phyloP scores from a whole-genome alignment of 306 rosid genomes.

The Albizia julibrissin region DNA sequence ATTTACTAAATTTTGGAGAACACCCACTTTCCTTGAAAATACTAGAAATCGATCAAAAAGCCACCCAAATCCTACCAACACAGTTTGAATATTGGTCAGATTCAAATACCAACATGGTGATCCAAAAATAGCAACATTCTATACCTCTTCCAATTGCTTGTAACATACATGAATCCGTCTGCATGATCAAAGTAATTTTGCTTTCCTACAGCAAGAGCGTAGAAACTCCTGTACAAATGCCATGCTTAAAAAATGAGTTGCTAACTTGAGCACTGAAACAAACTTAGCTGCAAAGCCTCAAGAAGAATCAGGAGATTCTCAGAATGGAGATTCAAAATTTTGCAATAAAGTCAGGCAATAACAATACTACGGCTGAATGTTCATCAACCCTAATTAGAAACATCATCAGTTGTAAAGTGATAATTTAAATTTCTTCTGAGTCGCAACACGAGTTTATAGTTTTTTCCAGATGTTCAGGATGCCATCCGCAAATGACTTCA shows the following conservation, averaged over 20 bases:
- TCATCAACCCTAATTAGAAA: slow-evolving; percentile 19
- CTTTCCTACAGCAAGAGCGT: neutral
- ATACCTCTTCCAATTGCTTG: slow-evolving; percentile 21
- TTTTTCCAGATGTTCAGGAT: slow-evolving; percentile 59
- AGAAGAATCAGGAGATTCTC: slow-evolving; percentile 26
- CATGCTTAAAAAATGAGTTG: slow-evolving; percentile 14
- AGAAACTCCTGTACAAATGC: slow-evolving; percentile 35
- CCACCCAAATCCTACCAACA: neutral
- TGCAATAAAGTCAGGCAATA: slow-evolving; percentile 22
- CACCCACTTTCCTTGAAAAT: neutral
- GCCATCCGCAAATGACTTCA: slow-evolving; percentile 69
- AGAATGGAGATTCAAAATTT: slow-evolving; percentile 26
- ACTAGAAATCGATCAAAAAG: neutral
- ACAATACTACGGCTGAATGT: slow-evolving; percentile 10
- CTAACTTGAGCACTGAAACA: slow-evolving; percentile 18
- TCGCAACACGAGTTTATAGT: slow-evolving; percentile 38
- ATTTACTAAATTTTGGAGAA: neutral
- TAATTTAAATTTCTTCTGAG: slow-evolving; percentile 20
- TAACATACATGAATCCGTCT: neutral
- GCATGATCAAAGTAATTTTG: neutral
- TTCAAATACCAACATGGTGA: slow-evolving; percentile 18
- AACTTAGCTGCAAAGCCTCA: slow-evolving; percentile 27
- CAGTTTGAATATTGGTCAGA: slow-evolving; percentile 1
- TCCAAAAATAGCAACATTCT: slow-evolving; percentile 12
- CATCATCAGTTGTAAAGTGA: slow-evolving; percentile 17